These are phyloP conservation scores for Sindora glabra DNA, from an alignment of 306 rosid species.

Conservation along the genomic window DNA sequence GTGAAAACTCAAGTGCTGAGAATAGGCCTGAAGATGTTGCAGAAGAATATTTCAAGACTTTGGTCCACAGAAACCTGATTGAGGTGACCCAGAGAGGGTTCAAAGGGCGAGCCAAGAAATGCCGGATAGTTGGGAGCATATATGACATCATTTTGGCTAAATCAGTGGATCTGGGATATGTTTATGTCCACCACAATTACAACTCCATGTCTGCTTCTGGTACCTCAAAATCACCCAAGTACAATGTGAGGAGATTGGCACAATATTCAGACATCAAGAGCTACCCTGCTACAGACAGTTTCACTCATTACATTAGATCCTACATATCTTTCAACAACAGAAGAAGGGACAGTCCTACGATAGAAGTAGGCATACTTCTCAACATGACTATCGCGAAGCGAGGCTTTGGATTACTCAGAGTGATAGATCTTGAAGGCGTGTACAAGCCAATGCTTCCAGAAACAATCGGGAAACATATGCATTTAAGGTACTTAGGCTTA, in stretches of 20 bases:
- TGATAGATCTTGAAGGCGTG: constrained; percentile 20
- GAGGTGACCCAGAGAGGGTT: background rate
- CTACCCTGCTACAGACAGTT: background rate
- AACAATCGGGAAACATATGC: background rate
- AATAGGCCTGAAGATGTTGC: background rate
- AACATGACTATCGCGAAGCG: too few species aligned
- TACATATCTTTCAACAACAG: constrained; percentile 4
- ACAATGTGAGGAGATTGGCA: background rate
- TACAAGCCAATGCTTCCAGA: constrained; percentile 8
- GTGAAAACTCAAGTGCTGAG: background rate
- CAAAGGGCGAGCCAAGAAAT: constrained; percentile 6
- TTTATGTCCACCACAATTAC: background rate
- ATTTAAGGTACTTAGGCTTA: constrained; percentile 5
- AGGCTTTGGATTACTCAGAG: constrained; percentile 8
- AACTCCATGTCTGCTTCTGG: too few species aligned
- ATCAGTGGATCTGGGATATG: background rate
- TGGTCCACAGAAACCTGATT: background rate
- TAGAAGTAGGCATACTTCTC: background rate
- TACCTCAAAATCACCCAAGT: background rate
- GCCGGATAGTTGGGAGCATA: background rate
- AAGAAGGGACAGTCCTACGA: background rate
- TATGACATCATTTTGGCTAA: background rate
- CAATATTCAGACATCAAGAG: background rate
- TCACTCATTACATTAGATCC: background rate
- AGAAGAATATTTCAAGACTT: background rate